phyloP scores from a whole-genome alignment of 306 rosid genomes.

The Quercus glauca region DNA sequence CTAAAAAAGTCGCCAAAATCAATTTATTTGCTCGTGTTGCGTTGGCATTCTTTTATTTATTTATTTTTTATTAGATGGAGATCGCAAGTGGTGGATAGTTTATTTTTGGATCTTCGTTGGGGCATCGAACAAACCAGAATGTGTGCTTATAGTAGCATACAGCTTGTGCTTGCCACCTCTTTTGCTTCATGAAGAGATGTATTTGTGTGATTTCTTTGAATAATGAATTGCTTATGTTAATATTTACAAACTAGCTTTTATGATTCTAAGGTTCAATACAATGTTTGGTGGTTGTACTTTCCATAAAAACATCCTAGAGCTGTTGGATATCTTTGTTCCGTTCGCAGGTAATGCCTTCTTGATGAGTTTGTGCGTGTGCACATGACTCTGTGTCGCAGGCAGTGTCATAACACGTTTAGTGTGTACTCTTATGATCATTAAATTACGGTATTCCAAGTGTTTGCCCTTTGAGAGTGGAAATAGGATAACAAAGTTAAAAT shows the following conservation, averaged over 20 bases:
- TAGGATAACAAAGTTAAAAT: too few relatives aligned
- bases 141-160: too few relatives aligned
- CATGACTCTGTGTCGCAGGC: background rate
- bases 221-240: background rate
- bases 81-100: background rate
- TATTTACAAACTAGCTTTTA: background rate
- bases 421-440: too few relatives aligned
- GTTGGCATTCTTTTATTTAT: background rate
- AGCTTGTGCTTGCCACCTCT: background rate
- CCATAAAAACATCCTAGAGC: background rate
- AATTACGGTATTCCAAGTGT: too few relatives aligned
- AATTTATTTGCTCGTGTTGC: background rate
- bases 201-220: background rate
- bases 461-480: too few relatives aligned
- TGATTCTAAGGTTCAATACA: background rate
- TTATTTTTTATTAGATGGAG: too few relatives aligned
- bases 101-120: background rate
- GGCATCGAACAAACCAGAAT: background rate
- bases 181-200: background rate
- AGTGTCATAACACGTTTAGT: background rate
- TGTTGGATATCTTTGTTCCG: background rate
- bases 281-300: background rate
- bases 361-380: background rate
- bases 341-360: background rate
- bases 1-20: background rate